phyloP scores from a whole-genome alignment of 2,329 filamentous ascomycete genomes.

The Penicillium aurantiogriseum region DNA sequence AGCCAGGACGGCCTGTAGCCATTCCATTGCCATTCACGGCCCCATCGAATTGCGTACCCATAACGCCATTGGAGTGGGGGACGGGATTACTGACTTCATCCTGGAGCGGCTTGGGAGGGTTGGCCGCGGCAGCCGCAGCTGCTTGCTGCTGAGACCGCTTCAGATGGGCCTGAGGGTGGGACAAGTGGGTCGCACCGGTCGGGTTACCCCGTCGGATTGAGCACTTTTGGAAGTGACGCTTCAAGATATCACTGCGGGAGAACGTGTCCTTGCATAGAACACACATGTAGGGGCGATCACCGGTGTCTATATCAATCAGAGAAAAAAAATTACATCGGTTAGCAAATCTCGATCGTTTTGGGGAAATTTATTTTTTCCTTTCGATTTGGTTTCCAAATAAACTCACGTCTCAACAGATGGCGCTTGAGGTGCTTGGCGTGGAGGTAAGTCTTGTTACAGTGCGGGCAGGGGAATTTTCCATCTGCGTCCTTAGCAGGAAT shows the following conservation, averaged over 20 bases:
- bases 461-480: conserved; percentile 95
- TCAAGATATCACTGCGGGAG: conserved; percentile 94
- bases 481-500: conserved; percentile 95
- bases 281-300: conserved; percentile 97
- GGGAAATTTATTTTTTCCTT: not conserved
- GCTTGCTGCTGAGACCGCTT: conserved; percentile 61
- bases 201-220: conserved; percentile 94
- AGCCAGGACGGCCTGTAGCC: conserved; percentile 39
- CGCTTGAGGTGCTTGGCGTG: conserved; percentile 97
- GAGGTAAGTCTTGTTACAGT: conserved; percentile 97
- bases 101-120: conserved; percentile 43
- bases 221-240: conserved; percentile 99
- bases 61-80: conserved; percentile 45
- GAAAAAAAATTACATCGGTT: conserved; percentile 18
- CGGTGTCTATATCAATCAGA: conserved; percentile 69
- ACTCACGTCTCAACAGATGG: conserved; percentile 90
- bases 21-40: conserved; percentile 44
- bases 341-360: conserved; percentile 2
- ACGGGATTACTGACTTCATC: conserved; percentile 47
- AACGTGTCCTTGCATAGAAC: conserved; percentile 97
- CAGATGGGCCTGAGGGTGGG: conserved; percentile 84
- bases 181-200: conserved; percentile 89
- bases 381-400: conserved; percentile 31
- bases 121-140: conserved; percentile 37
- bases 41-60: conserved; percentile 44